phyloP scores from a whole-genome alignment of 345 rosid species.

The Euphorbia peplus region DNA sequence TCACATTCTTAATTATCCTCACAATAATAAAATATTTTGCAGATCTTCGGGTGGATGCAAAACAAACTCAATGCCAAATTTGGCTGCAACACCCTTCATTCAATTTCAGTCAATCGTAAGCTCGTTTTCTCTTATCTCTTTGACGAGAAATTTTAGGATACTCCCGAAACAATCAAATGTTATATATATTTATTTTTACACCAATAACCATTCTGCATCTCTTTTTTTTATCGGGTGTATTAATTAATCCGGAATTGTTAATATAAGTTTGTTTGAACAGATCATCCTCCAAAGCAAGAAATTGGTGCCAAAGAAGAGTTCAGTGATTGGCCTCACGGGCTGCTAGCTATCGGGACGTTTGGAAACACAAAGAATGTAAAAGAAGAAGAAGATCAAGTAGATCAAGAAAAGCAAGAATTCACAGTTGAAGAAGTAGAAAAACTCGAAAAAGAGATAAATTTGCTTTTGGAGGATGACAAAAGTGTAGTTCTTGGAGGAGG shows the following conservation, averaged over 20 bases:
- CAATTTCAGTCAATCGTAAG: constrained; percentile 39
- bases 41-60: constrained; percentile 77
- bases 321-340: constrained; percentile 57
- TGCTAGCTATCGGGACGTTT: constrained; percentile 79
- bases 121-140: background rate
- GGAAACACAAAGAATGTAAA: constrained; percentile 36
- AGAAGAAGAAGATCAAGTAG: constrained; percentile 23
- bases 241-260: no score
- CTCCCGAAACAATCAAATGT: no score
- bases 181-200: no score
- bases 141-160: no score
- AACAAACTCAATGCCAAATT: constrained; percentile 38
- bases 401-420: constrained; percentile 19
- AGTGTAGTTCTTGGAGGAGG: constrained; percentile 4
- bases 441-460: constrained; percentile 35
- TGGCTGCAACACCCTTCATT: constrained; percentile 22
- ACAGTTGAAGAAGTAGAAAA: constrained; percentile 27
- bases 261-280: constrained; percentile 12
- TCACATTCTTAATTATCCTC: background rate
- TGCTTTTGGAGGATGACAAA: constrained; percentile 15
- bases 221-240: no score
- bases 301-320: constrained; percentile 44
- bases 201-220: no score
- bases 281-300: constrained; percentile 18
- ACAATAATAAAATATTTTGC: constrained; percentile 9